phyloP scores from a whole-genome alignment of 768 basidiomycete genomes.

The Trametes elegans region DNA sequence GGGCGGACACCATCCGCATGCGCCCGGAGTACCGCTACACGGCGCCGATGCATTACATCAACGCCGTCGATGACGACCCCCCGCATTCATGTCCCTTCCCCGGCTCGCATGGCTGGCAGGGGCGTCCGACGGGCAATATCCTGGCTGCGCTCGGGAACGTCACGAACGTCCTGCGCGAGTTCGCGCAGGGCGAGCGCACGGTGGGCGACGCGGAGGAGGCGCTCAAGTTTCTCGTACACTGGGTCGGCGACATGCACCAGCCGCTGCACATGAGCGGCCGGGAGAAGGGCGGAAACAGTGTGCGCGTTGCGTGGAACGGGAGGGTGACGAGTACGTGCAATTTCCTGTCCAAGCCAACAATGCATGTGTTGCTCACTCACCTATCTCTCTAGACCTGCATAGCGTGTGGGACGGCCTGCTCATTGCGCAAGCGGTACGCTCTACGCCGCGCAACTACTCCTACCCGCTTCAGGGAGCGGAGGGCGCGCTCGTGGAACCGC shows the following conservation, averaged over 20 bases:
- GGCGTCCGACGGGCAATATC: slow-evolving; percentile 57
- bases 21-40: slow-evolving; percentile 60
- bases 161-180: slow-evolving; percentile 43
- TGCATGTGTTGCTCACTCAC: not conserved
- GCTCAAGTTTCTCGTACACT: slow-evolving; percentile 91
- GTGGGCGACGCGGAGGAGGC: slow-evolving; percentile 63
- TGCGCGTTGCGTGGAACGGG: slow-evolving; percentile 71
- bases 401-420: slow-evolving; percentile 85
- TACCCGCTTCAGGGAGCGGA: slow-evolving; percentile 70
- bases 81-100: slow-evolving; percentile 74
- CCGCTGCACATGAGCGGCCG: slow-evolving; percentile 90
- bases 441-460: slow-evolving; percentile 73
- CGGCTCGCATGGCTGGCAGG: slow-evolving; percentile 72
- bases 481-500: slow-evolving; percentile 32
- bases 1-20: slow-evolving; percentile 77
- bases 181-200: slow-evolving; percentile 19
- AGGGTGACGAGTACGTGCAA: slow-evolving; percentile 61
- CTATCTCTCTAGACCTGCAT: slow-evolving; percentile 59
- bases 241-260: slow-evolving; percentile 90
- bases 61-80: slow-evolving; percentile 75
- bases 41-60: slow-evolving; percentile 71
- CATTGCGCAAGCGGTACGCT: slow-evolving; percentile 79
- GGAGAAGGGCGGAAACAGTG: slow-evolving; percentile 84
- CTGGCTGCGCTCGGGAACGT: slow-evolving; percentile 78
- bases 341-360: not conserved